Base-by-base conservation (phyloP, 176 grass and related monocot genomes). In the Chrysopogon serrulatus region DNA sequence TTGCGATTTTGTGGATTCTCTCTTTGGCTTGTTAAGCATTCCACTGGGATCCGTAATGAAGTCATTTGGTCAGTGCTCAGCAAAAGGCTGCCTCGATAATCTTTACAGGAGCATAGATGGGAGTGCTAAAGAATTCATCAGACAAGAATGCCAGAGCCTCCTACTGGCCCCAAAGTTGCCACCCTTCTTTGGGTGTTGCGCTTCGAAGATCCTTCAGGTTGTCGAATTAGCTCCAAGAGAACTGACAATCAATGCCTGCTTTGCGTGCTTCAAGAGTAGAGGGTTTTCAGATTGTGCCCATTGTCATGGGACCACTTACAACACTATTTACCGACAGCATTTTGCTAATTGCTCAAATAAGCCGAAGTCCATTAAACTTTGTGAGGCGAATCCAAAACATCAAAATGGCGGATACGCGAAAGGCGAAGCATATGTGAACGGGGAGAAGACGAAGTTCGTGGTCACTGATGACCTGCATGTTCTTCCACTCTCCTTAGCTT, bases 381-480 rank as follows among this genome's bases (percentile, higher is more conserved):
- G 40, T 26, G 76, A 80, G 84, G 0, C 72, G 3, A 61, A 79
- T 31, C 76, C 84, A 30, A 86, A 79, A 62, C 33, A 24, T 1
- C 32, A 7, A 18, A 2, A 6, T 0, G 33, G n/a, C 2, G 24
- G 35, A 30, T 28, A 31, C 14, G 5, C 6, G 18, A 28, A 13
- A 2, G 8, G 45, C 4, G 41, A 63, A 65, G 19, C 68, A 5
- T 80, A 80, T 51, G 42, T 80, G 13, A 81, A 56, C 19, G 48
- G 7, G 0, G 71, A 48, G 0, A 9, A 17, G 5, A 32, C 28
- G 40, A 82, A 30, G 0, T 77, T 82, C n/a, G 36, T 77, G 72
- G 79, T 82, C 9, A 70, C 72, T 2, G 4, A 61, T 17, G 37
- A 59, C 21, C 49, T 82, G 10, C 39, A 8, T 65, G 30, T 33